Evolutionary conservation across 805 yeast genomes (phyloP), one percentile per base, ranked within the genome.

Genomic region (Ogataea nonfermentans): DNA sequence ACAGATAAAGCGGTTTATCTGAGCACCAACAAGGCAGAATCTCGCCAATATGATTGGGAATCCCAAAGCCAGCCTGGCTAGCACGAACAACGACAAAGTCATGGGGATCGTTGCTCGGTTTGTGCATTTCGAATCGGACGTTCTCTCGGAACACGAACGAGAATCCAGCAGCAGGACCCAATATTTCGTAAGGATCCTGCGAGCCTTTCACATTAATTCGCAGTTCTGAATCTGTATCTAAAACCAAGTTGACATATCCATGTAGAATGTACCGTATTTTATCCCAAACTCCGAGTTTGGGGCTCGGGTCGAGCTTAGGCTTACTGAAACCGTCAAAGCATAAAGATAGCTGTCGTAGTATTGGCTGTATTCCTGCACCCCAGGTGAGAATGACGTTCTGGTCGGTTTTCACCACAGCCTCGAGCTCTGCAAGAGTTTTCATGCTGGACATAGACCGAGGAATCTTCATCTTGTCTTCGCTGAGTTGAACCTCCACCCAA

Each of bases 251-350:
- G 6, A 48, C 17, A 13, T 76, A 73, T 0, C 95, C 95, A 64
- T 90, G 97, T 51, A 88, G 65, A 11, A 83, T 69, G 20, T 80
- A 71, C 35, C 96, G 66, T 19, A 88, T 62, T 57, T 89, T 91
- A 61, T 90, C 98, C 98, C 98, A 90, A 50, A 89, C 81, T 0
- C 98, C 98, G 10, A 88, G 64, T 50, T 83, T 84, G 3, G 78
- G 74, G 2, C 96, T 86, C 0, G 90, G 90, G 58, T 90, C 98
- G 11, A 84, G 64, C 0, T 95, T 95, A 0, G 96, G 95, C 58
- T 91, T 90, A 1, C 95, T 79, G 56, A 90, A 86, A 31, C 82
- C 79, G 52, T 89, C 95, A 44, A 90, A 73, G 40, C 78, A 82
- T 40, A 79, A 65, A 79, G 85, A 83, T 2, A 81, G 70, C 48